Evolutionary conservation across 768 basidiomycete species (phyloP).

Genomic region (Phylloporus sp.): DNA sequence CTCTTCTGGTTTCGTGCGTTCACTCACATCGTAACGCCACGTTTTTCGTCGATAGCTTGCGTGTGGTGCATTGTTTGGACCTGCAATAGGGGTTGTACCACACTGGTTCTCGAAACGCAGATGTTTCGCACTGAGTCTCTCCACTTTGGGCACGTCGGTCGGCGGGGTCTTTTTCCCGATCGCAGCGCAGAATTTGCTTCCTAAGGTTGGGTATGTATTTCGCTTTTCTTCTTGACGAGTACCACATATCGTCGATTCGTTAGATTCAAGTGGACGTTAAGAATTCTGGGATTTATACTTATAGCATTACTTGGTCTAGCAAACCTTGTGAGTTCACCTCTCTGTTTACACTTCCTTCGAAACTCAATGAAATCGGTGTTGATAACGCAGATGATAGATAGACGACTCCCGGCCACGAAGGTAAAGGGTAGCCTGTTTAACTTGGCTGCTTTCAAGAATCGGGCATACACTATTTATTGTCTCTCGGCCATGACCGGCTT

Average conservation of each 20-base stretch:
- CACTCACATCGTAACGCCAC: background rate
- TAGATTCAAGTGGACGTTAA: slow-evolving; percentile 78
- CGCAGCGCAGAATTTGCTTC: slow-evolving; percentile 48
- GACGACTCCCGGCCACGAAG: slow-evolving; percentile 51
- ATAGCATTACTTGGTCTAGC: slow-evolving; percentile 46
- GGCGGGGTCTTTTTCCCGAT: slow-evolving; percentile 71
- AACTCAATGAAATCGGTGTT: background rate
- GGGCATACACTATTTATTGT: slow-evolving; percentile 52
- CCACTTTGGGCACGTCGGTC: slow-evolving; percentile 60
- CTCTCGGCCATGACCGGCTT: slow-evolving; percentile 51
- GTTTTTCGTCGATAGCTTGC: slow-evolving; percentile 24
- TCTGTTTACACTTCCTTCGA: background rate
- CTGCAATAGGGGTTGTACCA: slow-evolving; percentile 52
- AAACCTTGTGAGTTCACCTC: slow-evolving; percentile 40
- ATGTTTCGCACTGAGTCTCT: slow-evolving; percentile 54
- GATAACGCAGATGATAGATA: slow-evolving; percentile 28
- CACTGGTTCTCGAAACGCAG: slow-evolving; percentile 69
- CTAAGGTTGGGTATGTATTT: slow-evolving; percentile 47
- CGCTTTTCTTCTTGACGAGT: background rate
- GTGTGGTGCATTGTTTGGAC: slow-evolving; percentile 58
- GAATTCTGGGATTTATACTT: slow-evolving; percentile 62
- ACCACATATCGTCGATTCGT: background rate
- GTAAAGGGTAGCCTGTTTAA: slow-evolving; percentile 57
- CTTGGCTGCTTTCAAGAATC: slow-evolving; percentile 41
- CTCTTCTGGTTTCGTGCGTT: background rate